phyloP scores from a whole-genome alignment of 441 rosid genomes.

The Arabidopsis lyrata region DNA sequence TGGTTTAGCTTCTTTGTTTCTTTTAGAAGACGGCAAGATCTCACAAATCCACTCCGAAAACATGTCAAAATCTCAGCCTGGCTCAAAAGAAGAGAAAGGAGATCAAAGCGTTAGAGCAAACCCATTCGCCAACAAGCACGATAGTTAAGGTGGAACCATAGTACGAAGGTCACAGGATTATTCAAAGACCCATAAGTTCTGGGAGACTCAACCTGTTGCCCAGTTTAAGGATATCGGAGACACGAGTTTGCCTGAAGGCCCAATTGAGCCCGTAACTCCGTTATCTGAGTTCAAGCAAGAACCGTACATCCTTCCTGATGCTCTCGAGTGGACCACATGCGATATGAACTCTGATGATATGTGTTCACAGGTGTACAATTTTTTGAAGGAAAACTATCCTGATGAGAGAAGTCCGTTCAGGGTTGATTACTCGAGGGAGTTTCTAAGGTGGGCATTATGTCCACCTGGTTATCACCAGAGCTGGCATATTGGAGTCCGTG shows the following conservation, averaged over 20 bases:
- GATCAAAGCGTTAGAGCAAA: no score
- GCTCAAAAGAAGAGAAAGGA: no score
- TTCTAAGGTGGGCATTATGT: neutral
- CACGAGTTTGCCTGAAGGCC: conserved; percentile 47
- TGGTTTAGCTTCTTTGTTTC: no score
- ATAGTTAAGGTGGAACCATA: no score
- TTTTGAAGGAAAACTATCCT: neutral
- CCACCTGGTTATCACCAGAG: neutral
- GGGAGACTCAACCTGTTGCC: conserved; percentile 96
- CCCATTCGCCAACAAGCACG: no score
- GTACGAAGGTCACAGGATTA: no score
- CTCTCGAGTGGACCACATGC: neutral
- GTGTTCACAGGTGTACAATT: neutral
- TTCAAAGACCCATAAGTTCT: conserved; percentile 70
- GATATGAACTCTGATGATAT: neutral
- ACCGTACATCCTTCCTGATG: conserved; percentile 70
- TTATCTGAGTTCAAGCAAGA: conserved; percentile 88
- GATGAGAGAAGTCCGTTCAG: no score
- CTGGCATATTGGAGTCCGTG: neutral
- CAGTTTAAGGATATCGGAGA: conserved; percentile 68
- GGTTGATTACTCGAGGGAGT: neutral
- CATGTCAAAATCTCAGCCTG: no score
- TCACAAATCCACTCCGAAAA: no score
- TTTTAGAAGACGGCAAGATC: no score
- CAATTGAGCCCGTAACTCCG: conserved; percentile 65